Percentiles rank a stretch among this genome's conserved stretches.
phyloP scores from a whole-genome alignment of 164 flowering plant species.

The grape (Vitis vinifera) region DNA sequence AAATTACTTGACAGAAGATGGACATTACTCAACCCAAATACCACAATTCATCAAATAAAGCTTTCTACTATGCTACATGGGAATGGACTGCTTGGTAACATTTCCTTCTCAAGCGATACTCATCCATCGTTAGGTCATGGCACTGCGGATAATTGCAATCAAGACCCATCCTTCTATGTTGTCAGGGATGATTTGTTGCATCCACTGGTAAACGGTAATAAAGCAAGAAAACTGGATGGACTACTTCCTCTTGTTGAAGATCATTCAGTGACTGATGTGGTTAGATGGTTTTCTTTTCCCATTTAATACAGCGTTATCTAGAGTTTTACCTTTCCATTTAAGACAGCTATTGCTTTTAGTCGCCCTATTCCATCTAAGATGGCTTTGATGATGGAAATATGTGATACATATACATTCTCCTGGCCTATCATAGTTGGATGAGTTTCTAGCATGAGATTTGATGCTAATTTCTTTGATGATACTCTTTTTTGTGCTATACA shows the following conservation, averaged over 20 bases:
- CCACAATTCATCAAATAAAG: slow-evolving; percentile 62
- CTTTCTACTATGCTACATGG: slow-evolving; percentile 21
- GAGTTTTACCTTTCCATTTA: neutral
- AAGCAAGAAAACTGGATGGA: slow-evolving; percentile 85
- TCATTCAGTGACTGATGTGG: slow-evolving; percentile 77
- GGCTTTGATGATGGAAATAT: too few relatives aligned
- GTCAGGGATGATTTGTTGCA: slow-evolving; percentile 94
- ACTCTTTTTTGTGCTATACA: neutral
- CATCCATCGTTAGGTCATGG: slow-evolving; percentile 45
- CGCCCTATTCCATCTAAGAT: neutral
- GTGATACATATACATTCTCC: neutral
- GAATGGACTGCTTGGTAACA: slow-evolving; percentile 16
- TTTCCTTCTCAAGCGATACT: slow-evolving; percentile 42
- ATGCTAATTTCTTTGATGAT: neutral
- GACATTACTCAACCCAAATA: slow-evolving; percentile 59
- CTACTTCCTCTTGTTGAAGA: slow-evolving; percentile 80
- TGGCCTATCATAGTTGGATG: neutral
- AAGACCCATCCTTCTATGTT: slow-evolving; percentile 55
- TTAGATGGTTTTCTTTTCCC: slow-evolving; percentile 31
- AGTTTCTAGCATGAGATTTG: neutral
- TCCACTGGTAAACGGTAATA: slow-evolving; percentile 90
- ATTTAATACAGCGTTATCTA: neutral
- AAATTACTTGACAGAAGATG: slow-evolving; percentile 77
- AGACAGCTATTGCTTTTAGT: neutral
- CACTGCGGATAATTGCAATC: slow-evolving; percentile 21